Conservation (phyloP, 2,329 filamentous ascomycete genomes). For the Trichoderma oligosporum region DNA sequence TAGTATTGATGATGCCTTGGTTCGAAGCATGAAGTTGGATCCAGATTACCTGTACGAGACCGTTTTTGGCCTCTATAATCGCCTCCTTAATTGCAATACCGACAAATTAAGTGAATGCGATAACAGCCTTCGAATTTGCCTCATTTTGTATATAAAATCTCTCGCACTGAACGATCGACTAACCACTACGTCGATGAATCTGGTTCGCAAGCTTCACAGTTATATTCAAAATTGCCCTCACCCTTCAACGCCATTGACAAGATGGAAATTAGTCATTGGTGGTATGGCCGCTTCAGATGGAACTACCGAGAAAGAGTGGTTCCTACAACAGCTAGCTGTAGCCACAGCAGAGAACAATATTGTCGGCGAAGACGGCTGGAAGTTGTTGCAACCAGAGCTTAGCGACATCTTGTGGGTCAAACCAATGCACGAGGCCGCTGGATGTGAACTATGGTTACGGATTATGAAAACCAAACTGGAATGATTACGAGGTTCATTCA, state of each 20-base stretch:
- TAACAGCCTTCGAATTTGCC: not conserved
- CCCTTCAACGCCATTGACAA: not conserved
- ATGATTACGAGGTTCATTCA: not conserved
- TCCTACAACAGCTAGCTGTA: not conserved
- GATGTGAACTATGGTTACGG: not conserved
- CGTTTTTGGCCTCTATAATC: slow-evolving; percentile 9
- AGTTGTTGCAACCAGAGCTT: not conserved
- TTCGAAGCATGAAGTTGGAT: slow-evolving; percentile 1
- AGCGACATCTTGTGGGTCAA: not conserved
- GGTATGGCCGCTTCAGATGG: not conserved
- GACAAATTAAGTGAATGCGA: slow-evolving; percentile 3
- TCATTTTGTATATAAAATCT: slow-evolving; percentile 10
- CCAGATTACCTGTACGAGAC: not conserved
- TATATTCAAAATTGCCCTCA: not conserved
- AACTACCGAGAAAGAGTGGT: not conserved
- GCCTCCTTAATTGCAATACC: slow-evolving; percentile 2
- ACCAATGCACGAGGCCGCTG: not conserved
- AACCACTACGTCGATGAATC: not conserved
- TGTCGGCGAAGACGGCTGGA: not conserved
- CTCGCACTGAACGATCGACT: not conserved
- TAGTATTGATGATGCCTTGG: slow-evolving; percentile 1
- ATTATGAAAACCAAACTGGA: not conserved
- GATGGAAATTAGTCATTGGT: slow-evolving; percentile 3
- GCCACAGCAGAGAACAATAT: not conserved
- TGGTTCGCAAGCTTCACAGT: not conserved